phyloP scores from a whole-genome alignment of 768 basidiomycete genomes.

The Russula lepida region DNA sequence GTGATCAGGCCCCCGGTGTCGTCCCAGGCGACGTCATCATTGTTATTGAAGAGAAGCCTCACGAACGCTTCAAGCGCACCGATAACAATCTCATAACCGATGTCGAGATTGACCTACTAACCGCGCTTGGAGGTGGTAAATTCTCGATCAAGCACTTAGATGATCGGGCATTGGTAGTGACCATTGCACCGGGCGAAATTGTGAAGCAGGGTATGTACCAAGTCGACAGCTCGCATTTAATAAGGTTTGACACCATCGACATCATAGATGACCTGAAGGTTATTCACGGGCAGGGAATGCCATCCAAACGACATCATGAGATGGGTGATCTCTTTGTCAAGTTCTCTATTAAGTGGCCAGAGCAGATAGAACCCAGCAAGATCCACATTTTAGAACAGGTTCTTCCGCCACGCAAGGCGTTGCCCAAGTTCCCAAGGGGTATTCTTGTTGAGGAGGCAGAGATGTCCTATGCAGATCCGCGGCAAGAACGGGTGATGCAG shows the following conservation, averaged over 20 bases:
- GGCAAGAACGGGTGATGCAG: slow-evolving; percentile 44
- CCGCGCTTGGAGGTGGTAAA: slow-evolving; percentile 86
- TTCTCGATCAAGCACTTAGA: slow-evolving; percentile 90
- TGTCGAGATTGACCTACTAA: slow-evolving; percentile 87
- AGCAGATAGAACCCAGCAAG: slow-evolving; percentile 54
- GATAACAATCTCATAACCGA: slow-evolving; percentile 83
- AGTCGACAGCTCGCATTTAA: background rate
- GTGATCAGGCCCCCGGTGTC: slow-evolving; percentile 83
- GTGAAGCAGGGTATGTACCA: slow-evolving; percentile 76
- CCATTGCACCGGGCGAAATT: slow-evolving; percentile 81
- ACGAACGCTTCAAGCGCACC: slow-evolving; percentile 80
- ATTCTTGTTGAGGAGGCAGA: slow-evolving; percentile 75
- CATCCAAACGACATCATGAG: slow-evolving; percentile 95
- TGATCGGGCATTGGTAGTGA: slow-evolving; percentile 79
- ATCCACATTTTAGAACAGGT: slow-evolving; percentile 76
- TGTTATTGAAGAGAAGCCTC: slow-evolving; percentile 87
- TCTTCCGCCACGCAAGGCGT: slow-evolving; percentile 65
- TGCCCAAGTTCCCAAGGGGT: slow-evolving; percentile 61
- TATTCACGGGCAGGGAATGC: slow-evolving; percentile 95
- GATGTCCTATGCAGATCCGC: slow-evolving; percentile 69
- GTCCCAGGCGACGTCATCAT: slow-evolving; percentile 93
- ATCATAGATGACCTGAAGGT: slow-evolving; percentile 76
- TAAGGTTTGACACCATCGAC: slow-evolving; percentile 1
- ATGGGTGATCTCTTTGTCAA: slow-evolving; percentile 88
- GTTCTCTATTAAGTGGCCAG: slow-evolving; percentile 84